Percentiles rank a stretch among this genome's conserved stretches.
Conservation (phyloP, 345 rosid species). For the Hypericum androsaemum region DNA sequence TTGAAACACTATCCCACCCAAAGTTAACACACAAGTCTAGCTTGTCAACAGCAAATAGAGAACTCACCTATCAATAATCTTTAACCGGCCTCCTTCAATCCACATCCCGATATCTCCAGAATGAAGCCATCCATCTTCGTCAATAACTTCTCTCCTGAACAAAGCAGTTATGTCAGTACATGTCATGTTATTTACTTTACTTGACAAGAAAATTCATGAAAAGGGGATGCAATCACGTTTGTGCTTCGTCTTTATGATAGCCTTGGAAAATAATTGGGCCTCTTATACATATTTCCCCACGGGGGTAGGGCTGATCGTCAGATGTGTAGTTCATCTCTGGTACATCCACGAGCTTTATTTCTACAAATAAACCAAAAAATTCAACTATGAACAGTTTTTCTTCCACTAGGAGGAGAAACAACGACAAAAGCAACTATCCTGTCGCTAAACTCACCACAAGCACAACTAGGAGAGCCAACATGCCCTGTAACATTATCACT, state of each 20-base stretch:
- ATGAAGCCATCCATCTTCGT: constrained; percentile 95
- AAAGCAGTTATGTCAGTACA: not conserved
- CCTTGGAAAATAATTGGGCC: constrained; percentile 84
- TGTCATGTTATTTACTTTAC: constrained; percentile 8
- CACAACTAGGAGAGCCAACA: constrained; percentile 90
- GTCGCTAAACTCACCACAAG: constrained; percentile 57
- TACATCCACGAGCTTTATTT: constrained; percentile 92
- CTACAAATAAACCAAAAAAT: constrained; percentile 23
- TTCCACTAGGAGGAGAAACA: constrained; percentile 8
- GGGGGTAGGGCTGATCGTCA: constrained; percentile 75
- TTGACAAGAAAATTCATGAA: constrained; percentile 5
- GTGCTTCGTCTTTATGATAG: constrained; percentile 83
- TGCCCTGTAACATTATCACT: constrained; percentile 68
- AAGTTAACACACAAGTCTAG: not conserved
- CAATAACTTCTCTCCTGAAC: constrained; percentile 76
- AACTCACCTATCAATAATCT: constrained; percentile 84
- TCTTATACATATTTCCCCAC: constrained; percentile 96
- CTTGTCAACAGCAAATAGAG: not conserved
- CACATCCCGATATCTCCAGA: constrained; percentile 93
- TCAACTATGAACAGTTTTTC: constrained; percentile 1
- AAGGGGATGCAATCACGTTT: constrained; percentile 41
- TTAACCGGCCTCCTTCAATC: constrained; percentile 85
- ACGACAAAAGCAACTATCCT: not conserved
- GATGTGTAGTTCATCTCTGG: constrained; percentile 94
- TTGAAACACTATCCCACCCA: too few relatives aligned